These are phyloP conservation scores for Moricandia moricandioides DNA, from an alignment of 345 rosid species.

Conservation along the genomic window DNA sequence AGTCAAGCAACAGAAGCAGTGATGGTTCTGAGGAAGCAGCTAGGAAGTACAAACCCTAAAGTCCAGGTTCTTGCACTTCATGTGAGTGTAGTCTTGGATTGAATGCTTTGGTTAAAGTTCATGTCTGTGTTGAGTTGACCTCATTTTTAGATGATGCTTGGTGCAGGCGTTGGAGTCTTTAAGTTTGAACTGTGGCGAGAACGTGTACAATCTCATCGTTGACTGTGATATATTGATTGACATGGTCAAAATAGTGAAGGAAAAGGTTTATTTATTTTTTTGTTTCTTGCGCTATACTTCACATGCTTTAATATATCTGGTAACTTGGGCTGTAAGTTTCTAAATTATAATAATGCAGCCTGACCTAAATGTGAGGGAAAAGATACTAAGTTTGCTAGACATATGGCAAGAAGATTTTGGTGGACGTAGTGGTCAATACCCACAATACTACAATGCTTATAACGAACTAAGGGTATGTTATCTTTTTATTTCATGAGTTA, in stretches of 20 bases:
- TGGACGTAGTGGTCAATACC: slow-evolving; percentile 68
- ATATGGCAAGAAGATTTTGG: slow-evolving; percentile 71
- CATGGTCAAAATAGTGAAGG: slow-evolving; percentile 94
- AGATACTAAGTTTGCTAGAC: slow-evolving; percentile 57
- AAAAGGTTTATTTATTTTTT: slow-evolving; percentile 58
- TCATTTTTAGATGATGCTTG: too few species aligned
- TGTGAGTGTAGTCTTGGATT: slow-evolving; percentile 47
- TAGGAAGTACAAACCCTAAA: slow-evolving; percentile 76
- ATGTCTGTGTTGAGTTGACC: background rate
- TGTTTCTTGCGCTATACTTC: background rate
- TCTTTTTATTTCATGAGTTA: slow-evolving; percentile 5
- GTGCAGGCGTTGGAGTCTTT: slow-evolving; percentile 80
- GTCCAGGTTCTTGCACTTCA: slow-evolving; percentile 74
- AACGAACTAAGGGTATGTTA: slow-evolving; percentile 71
- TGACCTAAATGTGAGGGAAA: slow-evolving; percentile 79
- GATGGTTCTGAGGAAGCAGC: slow-evolving; percentile 80
- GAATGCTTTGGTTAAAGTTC: slow-evolving; percentile 3
- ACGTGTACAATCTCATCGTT: slow-evolving; percentile 63
- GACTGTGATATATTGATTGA: slow-evolving; percentile 87
- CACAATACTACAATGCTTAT: slow-evolving; percentile 76
- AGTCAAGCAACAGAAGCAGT: slow-evolving; percentile 91
- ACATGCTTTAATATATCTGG: background rate
- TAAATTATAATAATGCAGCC: slow-evolving; percentile 53
- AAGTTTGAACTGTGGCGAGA: slow-evolving; percentile 90
- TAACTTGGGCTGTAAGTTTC: too few species aligned